Percentiles rank a stretch among this genome's conserved stretches.
These are phyloP conservation scores for Microdochium trichocladiopsis DNA, from an alignment of 2,329 filamentous ascomycete species.

Conservation along the genomic window DNA sequence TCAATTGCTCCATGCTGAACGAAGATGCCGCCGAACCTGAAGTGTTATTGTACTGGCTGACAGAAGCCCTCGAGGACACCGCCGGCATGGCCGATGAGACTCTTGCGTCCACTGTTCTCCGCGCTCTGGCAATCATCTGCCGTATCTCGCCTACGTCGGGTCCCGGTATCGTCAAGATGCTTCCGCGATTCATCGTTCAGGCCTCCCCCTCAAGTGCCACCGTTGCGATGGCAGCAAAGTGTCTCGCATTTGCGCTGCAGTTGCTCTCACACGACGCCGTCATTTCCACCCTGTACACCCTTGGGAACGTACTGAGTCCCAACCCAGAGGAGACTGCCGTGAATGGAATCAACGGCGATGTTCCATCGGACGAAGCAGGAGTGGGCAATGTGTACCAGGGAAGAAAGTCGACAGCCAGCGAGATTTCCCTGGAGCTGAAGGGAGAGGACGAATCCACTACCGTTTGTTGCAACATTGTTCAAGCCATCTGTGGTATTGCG, in stretches of 20 bases:
- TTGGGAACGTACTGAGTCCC: slow-evolving; percentile 91
- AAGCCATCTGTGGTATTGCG: slow-evolving; percentile 88
- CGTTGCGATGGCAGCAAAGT: slow-evolving; percentile 73
- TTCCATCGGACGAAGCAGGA: slow-evolving; percentile 27
- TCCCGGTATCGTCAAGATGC: slow-evolving; percentile 66
- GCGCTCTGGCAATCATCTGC: slow-evolving; percentile 75
- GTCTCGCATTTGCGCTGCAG: slow-evolving; percentile 73
- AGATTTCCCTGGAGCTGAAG: slow-evolving; percentile 68
- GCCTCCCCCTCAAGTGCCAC: slow-evolving; percentile 63
- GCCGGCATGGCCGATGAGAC: slow-evolving; percentile 75
- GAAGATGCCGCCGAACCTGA: slow-evolving; percentile 77
- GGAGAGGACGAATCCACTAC: slow-evolving; percentile 72
- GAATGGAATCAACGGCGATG: slow-evolving; percentile 42
- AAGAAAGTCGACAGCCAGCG: slow-evolving; percentile 60
- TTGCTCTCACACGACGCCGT: slow-evolving; percentile 84
- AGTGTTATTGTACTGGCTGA: slow-evolving; percentile 75
- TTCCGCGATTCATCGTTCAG: slow-evolving; percentile 86
- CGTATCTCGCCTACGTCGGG: slow-evolving; percentile 67
- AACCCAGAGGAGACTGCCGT: slow-evolving; percentile 47
- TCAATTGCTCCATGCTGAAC: slow-evolving; percentile 79
- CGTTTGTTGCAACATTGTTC: slow-evolving; percentile 84
- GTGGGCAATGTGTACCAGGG: slow-evolving; percentile 40
- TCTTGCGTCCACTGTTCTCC: slow-evolving; percentile 72
- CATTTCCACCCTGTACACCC: slow-evolving; percentile 89
- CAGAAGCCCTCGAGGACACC: slow-evolving; percentile 71